These are phyloP conservation scores for Fusarium albidum DNA, from an alignment of 2,329 filamentous ascomycete genomes.

Conservation along the genomic window DNA sequence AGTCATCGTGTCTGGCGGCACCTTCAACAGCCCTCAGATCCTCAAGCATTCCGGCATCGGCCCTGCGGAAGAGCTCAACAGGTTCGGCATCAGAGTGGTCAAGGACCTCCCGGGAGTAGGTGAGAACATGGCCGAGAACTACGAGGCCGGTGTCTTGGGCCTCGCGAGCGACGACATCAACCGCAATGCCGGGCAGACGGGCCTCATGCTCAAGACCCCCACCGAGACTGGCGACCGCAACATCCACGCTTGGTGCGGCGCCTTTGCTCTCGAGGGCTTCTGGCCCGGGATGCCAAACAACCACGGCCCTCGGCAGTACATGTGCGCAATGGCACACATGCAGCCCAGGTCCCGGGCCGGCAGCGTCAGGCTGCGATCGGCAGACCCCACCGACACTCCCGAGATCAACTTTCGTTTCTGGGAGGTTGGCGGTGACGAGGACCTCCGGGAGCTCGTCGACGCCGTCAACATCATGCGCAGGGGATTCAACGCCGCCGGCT, in stretches of 20 bases:
- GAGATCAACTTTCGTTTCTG: constrained; percentile 71
- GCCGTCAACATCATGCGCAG: constrained; percentile 61
- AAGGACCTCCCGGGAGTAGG: constrained; percentile 63
- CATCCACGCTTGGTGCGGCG: constrained; percentile 55
- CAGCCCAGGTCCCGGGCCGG: no score
- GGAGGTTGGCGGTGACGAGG: constrained; percentile 57
- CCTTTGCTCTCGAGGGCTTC: constrained; percentile 64
- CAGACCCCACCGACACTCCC: constrained; percentile 70
- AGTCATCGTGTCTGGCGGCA: constrained; percentile 58
- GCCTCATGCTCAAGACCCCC: no score
- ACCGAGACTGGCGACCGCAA: constrained; percentile 45
- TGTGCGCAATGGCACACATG: no score
- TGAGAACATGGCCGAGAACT: constrained; percentile 65
- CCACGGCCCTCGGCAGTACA: no score
- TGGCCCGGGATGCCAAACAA: no score
- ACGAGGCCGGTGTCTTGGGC: constrained; percentile 48
- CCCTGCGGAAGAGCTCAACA: constrained; percentile 49
- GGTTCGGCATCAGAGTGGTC: constrained; percentile 55
- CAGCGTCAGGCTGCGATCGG: constrained; percentile 63
- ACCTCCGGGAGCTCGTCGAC: constrained; percentile 64
- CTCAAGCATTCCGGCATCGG: constrained; percentile 61
- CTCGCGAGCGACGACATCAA: constrained; percentile 36
- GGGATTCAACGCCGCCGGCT: constrained; percentile 41
- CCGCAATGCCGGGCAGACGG: no score
- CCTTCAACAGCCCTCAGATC: constrained; percentile 60